Evolutionary conservation across 768 basidiomycete species (phyloP), one percentile per base, ranked within the genome.

Genomic region (Candolleomyces efflorescens): DNA sequence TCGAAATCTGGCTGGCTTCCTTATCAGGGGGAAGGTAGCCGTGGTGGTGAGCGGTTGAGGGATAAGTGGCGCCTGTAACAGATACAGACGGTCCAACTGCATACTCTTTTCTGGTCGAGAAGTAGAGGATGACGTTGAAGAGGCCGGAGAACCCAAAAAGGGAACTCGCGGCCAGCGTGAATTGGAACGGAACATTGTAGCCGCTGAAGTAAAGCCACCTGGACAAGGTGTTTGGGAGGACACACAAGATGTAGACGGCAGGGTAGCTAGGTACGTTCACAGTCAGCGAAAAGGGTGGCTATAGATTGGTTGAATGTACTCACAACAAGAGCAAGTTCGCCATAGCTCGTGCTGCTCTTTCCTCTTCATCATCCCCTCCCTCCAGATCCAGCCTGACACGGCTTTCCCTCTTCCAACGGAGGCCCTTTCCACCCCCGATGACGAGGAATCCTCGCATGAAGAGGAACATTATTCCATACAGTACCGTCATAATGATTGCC

Each of bases 261-360:
- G 80, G 81, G 58, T 81, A 81, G 60, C 80, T 81, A 55, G 1
- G 22, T 38, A 37, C 15, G 45, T 4, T 32, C 32, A 32, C 23
- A 37, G 24, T 43, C 23, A n/a, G n/a, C n/a, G n/a, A n/a, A n/a
- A n/a, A n/a, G n/a, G n/a, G n/a, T n/a, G 15, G 45, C 2, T 41
- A 37, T 15, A 54, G 18, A 10, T 18, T 0, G 48, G 23, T 6
- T 11, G 54, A 18, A 20, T 50, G 17, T 18, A 69, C 80, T 66
- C 57, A 82, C 80, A 75, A 79, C 15, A 81, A 66, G 76, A 81
- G 76, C 26, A 75, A 67, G 38, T 74, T 68, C 9, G 80, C 80
- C 24, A 77, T 69, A 22, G 56, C 62, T 50, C 69, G 69, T 11
- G 65, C 55, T 26, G 58, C 56, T 11, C 60, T 63, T 20, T 69